Percentiles rank a stretch among this genome's conserved stretches.
Evolutionary conservation across 2,329 filamentous ascomycete genomes (phyloP).

Genomic region (Cladobotryum mycophilum): DNA sequence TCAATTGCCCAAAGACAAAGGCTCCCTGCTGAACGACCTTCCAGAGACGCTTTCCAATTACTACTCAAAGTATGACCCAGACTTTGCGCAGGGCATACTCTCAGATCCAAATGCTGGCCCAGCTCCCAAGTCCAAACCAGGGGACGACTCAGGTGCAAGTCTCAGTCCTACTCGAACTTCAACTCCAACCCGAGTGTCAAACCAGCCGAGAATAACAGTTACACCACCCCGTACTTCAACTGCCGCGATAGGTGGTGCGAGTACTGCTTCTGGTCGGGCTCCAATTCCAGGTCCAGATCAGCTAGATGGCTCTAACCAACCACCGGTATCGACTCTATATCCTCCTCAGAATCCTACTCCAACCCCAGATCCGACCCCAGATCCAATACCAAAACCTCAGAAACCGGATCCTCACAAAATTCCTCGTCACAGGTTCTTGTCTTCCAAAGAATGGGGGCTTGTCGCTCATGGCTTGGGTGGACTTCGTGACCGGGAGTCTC

Average conservation of each 20-base stretch:
- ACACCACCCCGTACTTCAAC: neutral
- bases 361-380: constrained; percentile 1
- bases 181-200: constrained; percentile 1
- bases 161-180: neutral
- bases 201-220: neutral
- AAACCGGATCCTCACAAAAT: constrained; percentile 13
- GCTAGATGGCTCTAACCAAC: no score
- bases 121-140: constrained; percentile 11
- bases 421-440: constrained; percentile 33
- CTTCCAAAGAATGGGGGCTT: constrained; percentile 38
- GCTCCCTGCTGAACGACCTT: no score
- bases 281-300: no score
- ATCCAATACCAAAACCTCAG: constrained; percentile 1
- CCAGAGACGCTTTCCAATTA: no score
- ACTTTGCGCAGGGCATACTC: no score
- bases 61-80: no score
- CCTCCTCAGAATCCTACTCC: neutral
- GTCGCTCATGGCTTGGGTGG: constrained; percentile 44
- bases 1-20: no score
- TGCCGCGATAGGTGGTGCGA: no score
- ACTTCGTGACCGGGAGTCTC: constrained; percentile 38
- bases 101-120: no score
- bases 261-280: no score
- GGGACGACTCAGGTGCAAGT: no score
- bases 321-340: neutral